phyloP scores from a whole-genome alignment of 495 filamentous ascomycete species.

The Podospora australis region DNA sequence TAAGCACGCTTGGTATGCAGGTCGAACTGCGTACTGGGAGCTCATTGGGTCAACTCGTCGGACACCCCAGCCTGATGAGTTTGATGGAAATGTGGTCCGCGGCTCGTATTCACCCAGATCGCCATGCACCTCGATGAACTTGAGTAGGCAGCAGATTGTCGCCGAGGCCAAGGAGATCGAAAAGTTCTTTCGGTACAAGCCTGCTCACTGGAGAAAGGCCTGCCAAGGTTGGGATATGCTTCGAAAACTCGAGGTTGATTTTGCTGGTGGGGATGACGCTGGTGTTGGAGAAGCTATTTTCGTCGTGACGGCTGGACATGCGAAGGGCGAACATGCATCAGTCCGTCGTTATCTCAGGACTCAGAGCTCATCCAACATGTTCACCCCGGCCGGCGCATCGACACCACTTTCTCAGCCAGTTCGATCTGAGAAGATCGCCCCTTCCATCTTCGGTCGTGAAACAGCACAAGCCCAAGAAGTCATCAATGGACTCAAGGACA shows the following conservation, averaged over 20 bases:
- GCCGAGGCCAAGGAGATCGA: constrained; percentile 80
- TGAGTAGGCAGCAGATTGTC: constrained; percentile 60
- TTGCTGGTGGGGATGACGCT: constrained; percentile 68
- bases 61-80: constrained; percentile 57
- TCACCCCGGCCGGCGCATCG: constrained; percentile 5
- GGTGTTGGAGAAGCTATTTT: constrained; percentile 69
- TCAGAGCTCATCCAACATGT: not conserved
- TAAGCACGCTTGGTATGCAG: constrained; percentile 66
- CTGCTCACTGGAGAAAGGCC: constrained; percentile 67
- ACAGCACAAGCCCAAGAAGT: not conserved
- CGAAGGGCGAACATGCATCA: constrained; percentile 41
- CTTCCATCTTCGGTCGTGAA: constrained; percentile 19
- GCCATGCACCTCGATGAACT: constrained; percentile 52
- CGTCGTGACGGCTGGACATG: constrained; percentile 63
- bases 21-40: constrained; percentile 72
- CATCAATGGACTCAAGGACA: not conserved
- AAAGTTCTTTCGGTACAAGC: constrained; percentile 64
- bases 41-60: constrained; percentile 71
- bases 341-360: constrained; percentile 28
- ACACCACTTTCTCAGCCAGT: constrained; percentile 8
- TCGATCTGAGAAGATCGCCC: not conserved
- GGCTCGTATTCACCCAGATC: constrained; percentile 45
- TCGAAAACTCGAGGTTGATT: constrained; percentile 79
- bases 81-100: constrained; percentile 45
- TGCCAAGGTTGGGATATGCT: constrained; percentile 93